Base-by-base conservation (phyloP, 441 rosid species). In the Syzygium malaccense region DNA sequence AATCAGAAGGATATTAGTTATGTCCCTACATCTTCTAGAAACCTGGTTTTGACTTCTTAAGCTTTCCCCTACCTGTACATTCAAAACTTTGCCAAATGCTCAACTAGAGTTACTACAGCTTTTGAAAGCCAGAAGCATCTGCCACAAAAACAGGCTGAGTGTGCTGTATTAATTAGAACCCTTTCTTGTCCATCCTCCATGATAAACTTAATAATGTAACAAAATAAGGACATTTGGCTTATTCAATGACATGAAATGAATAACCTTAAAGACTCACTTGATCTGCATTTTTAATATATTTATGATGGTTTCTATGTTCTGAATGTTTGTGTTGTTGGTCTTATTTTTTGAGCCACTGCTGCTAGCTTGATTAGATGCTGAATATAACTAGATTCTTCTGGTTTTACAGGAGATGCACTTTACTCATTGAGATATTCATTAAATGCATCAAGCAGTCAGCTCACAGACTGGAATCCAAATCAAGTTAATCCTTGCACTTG, bases 401-500 rank as follows among this genome's bases (percentile, higher is more conserved):
- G 66, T 91, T 93, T 86, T 91, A 53, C 94, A 98, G 99, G 99
- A 88, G 96, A 94, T 89, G 98, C 98, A 32, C 90, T 98, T n/a
- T 91, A 8, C 91, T 93, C 94, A n/a, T 89, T 98, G 92, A 95
- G 62, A 95, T n/a, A 0, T 56, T 94, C 99, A 6, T 88, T 97
- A 90, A 91, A 86, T 87, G 95, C 93, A 91, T 90, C 94, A 51
- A 86, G 14, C n/a, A 86, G 71, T 91, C 96, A 94, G 90, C 93
- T 98, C 86, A 15, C 25, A 53, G 98, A 98, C 89, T 98, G 99
- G 99, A 97, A 95, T 78, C 96, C 89, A 91, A 92, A 94, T 89
- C 99, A 89, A 93, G 98, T 97, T 87, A 96, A 94, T 85, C 98
- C 99, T 57, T 97, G 99, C 93, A 95, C 99, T 87, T 98, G 99